These are phyloP conservation scores for Aspergillus sergii DNA, from an alignment of 2,329 filamentous ascomycete genomes.

Conservation along the genomic window DNA sequence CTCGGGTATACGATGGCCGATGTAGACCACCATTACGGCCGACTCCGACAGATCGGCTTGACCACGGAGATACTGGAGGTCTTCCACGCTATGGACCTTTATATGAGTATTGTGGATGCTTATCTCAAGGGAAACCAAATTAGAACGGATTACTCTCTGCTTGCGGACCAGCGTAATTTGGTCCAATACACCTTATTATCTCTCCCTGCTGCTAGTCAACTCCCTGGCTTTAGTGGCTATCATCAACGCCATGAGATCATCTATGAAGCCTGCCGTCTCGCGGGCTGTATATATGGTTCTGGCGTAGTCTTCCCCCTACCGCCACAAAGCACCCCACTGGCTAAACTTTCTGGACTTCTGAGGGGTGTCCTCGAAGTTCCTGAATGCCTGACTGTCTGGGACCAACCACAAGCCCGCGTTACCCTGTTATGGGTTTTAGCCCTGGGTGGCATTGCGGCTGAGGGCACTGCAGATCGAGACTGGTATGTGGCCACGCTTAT, in stretches of 20 bases:
- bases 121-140: conserved; percentile 19
- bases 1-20: conserved; percentile 29
- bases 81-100: conserved; percentile 34
- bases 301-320: conserved; percentile 45
- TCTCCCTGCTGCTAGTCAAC: conserved; percentile 29
- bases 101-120: conserved; percentile 33
- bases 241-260: conserved; percentile 25
- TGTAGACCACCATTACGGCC: conserved; percentile 29
- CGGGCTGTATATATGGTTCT: conserved; percentile 39
- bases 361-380: conserved; percentile 27
- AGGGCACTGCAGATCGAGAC: conserved; percentile 29
- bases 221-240: conserved; percentile 20
- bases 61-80: conserved; percentile 32
- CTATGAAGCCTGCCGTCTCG: conserved; percentile 41
- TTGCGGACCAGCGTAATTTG: conserved; percentile 43
- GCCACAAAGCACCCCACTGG: conserved; percentile 39
- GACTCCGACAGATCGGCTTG: conserved; percentile 28
- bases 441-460: conserved; percentile 43
- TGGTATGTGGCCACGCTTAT: conserved; percentile 37
- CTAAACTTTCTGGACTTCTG: conserved; percentile 30
- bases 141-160: conserved; percentile 24
- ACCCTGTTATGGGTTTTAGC: conserved; percentile 39
- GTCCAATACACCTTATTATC: conserved; percentile 40
- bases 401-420: conserved; percentile 24
- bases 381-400: conserved; percentile 28